These are phyloP conservation scores for Penicillium sp. DNA, from an alignment of 2,329 filamentous ascomycete species.

Conservation along the genomic window DNA sequence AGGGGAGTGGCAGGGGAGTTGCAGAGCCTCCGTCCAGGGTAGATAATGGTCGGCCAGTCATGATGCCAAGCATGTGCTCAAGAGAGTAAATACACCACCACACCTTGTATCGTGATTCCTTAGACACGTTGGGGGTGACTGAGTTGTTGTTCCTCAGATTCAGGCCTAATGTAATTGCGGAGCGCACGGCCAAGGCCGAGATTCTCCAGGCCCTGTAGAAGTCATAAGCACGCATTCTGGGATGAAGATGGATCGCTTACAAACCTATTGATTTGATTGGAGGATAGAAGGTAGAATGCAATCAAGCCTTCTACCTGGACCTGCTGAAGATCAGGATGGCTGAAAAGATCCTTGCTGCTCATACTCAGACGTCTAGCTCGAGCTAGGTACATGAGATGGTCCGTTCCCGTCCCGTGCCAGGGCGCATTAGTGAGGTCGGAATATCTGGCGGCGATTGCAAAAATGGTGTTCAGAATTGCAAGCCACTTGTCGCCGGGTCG, in stretches of 20 bases:
- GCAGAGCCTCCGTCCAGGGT: constrained; percentile 21
- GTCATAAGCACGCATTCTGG: not conserved
- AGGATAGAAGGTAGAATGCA: constrained; percentile 37
- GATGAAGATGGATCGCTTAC: not conserved
- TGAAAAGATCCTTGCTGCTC: constrained; percentile 30
- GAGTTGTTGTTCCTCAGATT: constrained; percentile 37
- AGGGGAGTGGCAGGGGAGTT: constrained; percentile 18
- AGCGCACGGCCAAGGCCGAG: constrained; percentile 37
- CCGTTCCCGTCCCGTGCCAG: constrained; percentile 30
- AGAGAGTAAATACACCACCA: constrained; percentile 43
- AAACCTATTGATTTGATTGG: constrained; percentile 42
- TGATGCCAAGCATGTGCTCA: constrained; percentile 39
- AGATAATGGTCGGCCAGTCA: constrained; percentile 41
- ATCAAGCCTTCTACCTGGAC: constrained; percentile 41
- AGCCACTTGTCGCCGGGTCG: constrained; percentile 36
- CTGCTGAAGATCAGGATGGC: constrained; percentile 42
- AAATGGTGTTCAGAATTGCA: constrained; percentile 44
- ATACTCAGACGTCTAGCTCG: constrained; percentile 38
- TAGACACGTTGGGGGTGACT: constrained; percentile 31
- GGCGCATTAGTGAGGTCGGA: constrained; percentile 30
- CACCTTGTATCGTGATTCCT: constrained; percentile 38
- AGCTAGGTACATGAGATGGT: constrained; percentile 37
- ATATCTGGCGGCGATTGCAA: constrained; percentile 41
- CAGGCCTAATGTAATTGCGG: constrained; percentile 38
- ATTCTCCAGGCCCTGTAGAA: constrained; percentile 35